Conservation (phyloP, 805 yeast genomes). For the Hanseniaspora lindneri region DNA sequence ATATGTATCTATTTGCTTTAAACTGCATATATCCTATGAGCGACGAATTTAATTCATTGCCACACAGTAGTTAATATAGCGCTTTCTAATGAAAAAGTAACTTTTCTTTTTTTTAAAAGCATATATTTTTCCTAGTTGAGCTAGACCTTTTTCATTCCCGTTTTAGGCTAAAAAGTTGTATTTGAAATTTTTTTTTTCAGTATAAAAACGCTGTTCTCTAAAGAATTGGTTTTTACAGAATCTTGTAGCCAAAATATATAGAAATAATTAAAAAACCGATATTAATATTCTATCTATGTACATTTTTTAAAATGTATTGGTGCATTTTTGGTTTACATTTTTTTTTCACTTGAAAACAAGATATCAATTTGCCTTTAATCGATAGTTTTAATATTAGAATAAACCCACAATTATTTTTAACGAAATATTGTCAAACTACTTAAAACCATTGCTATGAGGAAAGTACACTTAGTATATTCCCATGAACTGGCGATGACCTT, state of each 20-base stretch:
- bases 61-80: too few relatives aligned
- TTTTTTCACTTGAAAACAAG: too few relatives aligned
- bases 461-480: conserved; percentile 30
- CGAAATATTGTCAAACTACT: conserved; percentile 27
- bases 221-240: too few relatives aligned
- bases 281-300: not conserved
- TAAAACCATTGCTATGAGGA: conserved; percentile 84
- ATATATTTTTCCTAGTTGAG: not conserved
- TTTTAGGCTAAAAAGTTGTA: not conserved
- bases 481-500: conserved; percentile 98
- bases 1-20: too few relatives aligned
- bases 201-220: too few relatives aligned
- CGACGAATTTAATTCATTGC: too few relatives aligned
- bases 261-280: not conserved
- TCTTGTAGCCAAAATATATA: conserved; percentile 1
- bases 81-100: too few relatives aligned
- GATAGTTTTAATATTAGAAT: not conserved
- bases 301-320: not conserved
- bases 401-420: not conserved
- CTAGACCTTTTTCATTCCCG: not conserved
- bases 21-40: too few relatives aligned
- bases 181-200: not conserved
- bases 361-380: not conserved
- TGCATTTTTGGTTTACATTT: not conserved
- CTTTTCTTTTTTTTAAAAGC: too few relatives aligned